Percentiles rank a stretch among this genome's conserved stretches.
phyloP scores from a whole-genome alignment of 176 grass and related monocot species.

The Musa troglodytarum region DNA sequence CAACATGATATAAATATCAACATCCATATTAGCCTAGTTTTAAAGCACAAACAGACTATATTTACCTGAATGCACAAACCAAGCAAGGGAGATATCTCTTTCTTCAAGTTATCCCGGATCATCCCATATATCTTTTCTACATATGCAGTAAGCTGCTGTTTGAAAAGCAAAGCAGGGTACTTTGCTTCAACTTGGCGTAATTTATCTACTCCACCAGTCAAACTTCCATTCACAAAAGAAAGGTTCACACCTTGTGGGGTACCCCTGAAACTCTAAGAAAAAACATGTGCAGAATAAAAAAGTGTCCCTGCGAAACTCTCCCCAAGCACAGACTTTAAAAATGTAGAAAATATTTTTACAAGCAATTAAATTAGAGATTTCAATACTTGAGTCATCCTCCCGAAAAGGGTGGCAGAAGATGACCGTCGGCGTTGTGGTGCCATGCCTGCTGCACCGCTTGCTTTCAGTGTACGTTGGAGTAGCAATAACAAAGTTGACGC shows the following conservation, averaged over 20 bases:
- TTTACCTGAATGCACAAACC: slow-evolving; percentile 93
- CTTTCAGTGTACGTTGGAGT: slow-evolving; percentile 91
- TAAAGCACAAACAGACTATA: neutral
- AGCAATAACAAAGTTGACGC: slow-evolving; percentile 76
- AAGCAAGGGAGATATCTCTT: slow-evolving; percentile 94
- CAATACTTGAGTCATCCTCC: slow-evolving; percentile 88
- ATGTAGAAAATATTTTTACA: neutral
- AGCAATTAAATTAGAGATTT: slow-evolving; percentile 11
- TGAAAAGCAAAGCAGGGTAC: slow-evolving; percentile 91
- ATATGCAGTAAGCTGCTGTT: slow-evolving; percentile 91
- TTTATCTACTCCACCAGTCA: slow-evolving; percentile 60
- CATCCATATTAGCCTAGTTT: neutral
- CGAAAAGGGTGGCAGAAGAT: slow-evolving; percentile 92
- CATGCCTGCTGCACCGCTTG: slow-evolving; percentile 83
- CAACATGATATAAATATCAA: neutral
- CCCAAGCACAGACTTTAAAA: slow-evolving; percentile 22
- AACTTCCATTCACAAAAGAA: slow-evolving; percentile 74
- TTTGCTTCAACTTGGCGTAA: slow-evolving; percentile 94
- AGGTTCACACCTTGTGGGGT: slow-evolving; percentile 88
- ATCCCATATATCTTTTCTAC: slow-evolving; percentile 99
- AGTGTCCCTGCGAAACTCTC: slow-evolving; percentile 5
- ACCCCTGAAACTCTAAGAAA: slow-evolving; percentile 83
- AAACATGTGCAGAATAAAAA: slow-evolving; percentile 18
- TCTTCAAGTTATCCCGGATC: slow-evolving; percentile 99
- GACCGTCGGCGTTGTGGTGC: slow-evolving; percentile 82